A percentile compares a stretch with the other conserved stretches of the same genome.
Evolutionary conservation across 2,329 filamentous ascomycete species (phyloP).

Genomic region (Ploettnerulaceae sp.): DNA sequence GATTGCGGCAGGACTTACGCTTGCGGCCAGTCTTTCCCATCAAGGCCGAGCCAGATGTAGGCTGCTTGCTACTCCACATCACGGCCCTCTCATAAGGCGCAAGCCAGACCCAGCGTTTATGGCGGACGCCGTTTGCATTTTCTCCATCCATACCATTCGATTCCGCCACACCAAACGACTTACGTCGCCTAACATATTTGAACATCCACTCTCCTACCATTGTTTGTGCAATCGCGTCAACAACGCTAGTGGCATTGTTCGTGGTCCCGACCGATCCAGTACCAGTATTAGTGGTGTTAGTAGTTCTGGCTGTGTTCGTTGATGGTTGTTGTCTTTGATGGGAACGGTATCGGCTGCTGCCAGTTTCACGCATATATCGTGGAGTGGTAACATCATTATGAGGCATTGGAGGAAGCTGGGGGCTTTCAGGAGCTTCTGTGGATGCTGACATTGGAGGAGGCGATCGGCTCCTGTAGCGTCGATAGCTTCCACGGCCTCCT

Average conservation of each 20-base stretch:
- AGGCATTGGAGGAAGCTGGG: conserved; percentile 66
- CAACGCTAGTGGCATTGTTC: conserved; percentile 70
- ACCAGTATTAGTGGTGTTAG: conserved; percentile 37
- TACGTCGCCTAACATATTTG: conserved; percentile 82
- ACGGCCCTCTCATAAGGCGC: conserved; percentile 94
- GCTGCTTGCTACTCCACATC: conserved; percentile 98
- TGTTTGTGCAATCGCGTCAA: conserved; percentile 94
- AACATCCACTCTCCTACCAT: conserved; percentile 99
- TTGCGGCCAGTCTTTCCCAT: conserved; percentile 94
- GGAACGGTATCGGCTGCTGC: conserved; percentile 39
- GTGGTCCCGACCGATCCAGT: conserved; percentile 51
- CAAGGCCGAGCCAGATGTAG: conserved; percentile 77
- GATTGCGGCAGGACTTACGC: conserved; percentile 54
- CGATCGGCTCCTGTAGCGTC: conserved; percentile 52
- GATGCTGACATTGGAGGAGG: conserved; percentile 63
- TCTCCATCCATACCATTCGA: conserved; percentile 62
- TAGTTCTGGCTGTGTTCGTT: conserved; percentile 52
- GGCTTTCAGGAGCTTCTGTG: conserved; percentile 64
- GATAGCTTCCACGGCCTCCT: conserved; percentile 41
- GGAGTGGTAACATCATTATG: conserved; percentile 66
- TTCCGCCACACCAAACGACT: conserved; percentile 80
- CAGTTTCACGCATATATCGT: conserved; percentile 37
- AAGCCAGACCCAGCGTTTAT: conserved; percentile 98
- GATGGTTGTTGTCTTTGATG: conserved; percentile 57
- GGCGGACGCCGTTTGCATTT: conserved; percentile 63